Percentiles rank a stretch among this genome's conserved stretches.
Conservation (phyloP, 139 green algal species). For the Limnomonas spitsbergensis region DNA sequence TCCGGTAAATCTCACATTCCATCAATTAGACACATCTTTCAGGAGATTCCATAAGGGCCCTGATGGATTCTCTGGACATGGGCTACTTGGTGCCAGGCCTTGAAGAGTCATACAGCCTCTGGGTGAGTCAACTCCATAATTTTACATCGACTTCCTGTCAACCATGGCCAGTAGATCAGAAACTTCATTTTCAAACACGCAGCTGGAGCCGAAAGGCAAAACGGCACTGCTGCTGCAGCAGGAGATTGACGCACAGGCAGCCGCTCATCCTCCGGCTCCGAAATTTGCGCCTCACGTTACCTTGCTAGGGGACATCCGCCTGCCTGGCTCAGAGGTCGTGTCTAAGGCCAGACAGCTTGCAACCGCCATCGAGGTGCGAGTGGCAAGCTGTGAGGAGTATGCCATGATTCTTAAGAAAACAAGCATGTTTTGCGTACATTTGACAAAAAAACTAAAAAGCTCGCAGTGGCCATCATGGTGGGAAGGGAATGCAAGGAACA, state of each 20-base stretch:
- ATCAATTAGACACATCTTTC: no score
- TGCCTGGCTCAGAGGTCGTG: conserved; percentile 20
- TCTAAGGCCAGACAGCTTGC: conserved; percentile 16
- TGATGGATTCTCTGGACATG: background rate
- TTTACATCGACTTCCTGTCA: no score
- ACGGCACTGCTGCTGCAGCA: conserved; percentile 13
- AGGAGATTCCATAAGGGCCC: no score
- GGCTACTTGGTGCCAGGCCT: background rate
- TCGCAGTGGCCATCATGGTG: no score
- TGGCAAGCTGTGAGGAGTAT: background rate
- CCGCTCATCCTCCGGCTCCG: background rate
- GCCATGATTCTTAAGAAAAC: no score
- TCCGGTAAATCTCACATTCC: no score
- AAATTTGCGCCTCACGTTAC: conserved; percentile 44
- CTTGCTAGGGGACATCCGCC: conserved; percentile 40
- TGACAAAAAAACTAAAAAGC: no score
- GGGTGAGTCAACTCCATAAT: background rate
- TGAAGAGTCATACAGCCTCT: conserved; percentile 3
- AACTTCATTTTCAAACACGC: no score
- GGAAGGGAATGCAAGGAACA: background rate
- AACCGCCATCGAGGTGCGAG: conserved; percentile 28
- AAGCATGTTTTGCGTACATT: no score
- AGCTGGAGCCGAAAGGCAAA: conserved; percentile 5
- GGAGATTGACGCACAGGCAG: conserved; percentile 24
- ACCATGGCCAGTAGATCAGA: no score